These are phyloP conservation scores for Rhazya stricta DNA, from an alignment of 257 asterid genomes.

Conservation along the genomic window DNA sequence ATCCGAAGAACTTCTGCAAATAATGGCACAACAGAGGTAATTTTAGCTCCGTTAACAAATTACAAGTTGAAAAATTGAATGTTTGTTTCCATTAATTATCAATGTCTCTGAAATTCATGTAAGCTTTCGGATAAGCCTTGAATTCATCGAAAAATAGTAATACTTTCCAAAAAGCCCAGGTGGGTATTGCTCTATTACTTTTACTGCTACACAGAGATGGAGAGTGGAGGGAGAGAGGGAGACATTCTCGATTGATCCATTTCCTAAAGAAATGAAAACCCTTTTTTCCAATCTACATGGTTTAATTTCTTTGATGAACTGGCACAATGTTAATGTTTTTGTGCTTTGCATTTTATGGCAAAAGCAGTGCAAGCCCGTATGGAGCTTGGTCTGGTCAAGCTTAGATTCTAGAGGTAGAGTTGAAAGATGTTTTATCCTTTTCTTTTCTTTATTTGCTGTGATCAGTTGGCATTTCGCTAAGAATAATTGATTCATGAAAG, in stretches of 20 bases:
- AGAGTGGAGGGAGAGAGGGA: neutral
- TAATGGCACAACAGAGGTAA: too few species aligned
- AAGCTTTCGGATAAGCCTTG: slow-evolving; percentile 29
- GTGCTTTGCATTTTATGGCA: neutral
- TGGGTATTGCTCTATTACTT: slow-evolving; percentile 19
- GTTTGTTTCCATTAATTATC: too few species aligned
- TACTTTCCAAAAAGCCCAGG: slow-evolving; percentile 46
- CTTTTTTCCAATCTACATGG: neutral
- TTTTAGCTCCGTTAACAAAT: too few species aligned
- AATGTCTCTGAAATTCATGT: slow-evolving; percentile 50
- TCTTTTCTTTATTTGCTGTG: neutral
- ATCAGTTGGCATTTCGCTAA: neutral
- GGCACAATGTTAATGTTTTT: slow-evolving; percentile 4
- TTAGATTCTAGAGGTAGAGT: slow-evolving; percentile 32
- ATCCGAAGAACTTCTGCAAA: too few species aligned
- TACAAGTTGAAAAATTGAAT: too few species aligned
- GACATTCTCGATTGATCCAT: neutral
- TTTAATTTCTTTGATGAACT: slow-evolving; percentile 11
- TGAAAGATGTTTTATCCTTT: slow-evolving; percentile 8
- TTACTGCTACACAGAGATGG: neutral
- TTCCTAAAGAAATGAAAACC: neutral
- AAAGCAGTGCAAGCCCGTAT: slow-evolving; percentile 8
- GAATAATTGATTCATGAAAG: neutral
- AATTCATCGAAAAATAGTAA: slow-evolving; percentile 68
- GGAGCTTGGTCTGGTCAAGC: slow-evolving; percentile 11